Evolutionary conservation across 2,329 filamentous ascomycete genomes (phyloP).

Genomic region (Pestalotiopsis sp.): DNA sequence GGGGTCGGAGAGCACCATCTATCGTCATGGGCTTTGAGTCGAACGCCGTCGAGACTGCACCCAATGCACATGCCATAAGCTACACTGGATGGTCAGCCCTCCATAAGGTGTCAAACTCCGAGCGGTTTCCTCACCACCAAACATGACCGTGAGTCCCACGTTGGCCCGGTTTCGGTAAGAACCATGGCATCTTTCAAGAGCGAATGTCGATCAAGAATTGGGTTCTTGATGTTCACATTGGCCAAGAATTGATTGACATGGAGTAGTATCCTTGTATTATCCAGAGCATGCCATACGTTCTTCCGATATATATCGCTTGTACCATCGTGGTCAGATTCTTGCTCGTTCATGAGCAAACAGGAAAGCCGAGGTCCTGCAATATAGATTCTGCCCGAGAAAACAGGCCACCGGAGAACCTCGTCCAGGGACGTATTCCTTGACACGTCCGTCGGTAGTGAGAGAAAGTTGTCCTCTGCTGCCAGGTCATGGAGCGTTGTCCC

Average conservation of each 20-base stretch:
- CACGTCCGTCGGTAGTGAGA: not conserved
- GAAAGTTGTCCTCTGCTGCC: not conserved
- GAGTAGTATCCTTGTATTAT: not conserved
- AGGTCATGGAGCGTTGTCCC: not conserved
- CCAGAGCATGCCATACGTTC: not conserved
- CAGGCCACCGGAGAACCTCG: not conserved
- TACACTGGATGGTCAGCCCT: not conserved
- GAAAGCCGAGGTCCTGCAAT: not conserved
- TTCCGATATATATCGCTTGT: not conserved
- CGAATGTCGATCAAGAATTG: not conserved
- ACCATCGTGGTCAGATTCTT: not conserved
- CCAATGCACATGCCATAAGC: not conserved
- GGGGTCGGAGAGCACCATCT: not conserved
- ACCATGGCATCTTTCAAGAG: not conserved
- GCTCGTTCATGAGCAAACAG: not conserved
- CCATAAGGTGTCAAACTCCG: too few species aligned
- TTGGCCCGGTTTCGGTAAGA: not conserved
- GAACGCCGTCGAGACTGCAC: not conserved
- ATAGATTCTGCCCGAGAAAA: not conserved
- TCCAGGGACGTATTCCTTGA: not conserved
- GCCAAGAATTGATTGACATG: not conserved
- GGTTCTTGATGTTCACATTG: not conserved
- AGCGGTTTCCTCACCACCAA: not conserved
- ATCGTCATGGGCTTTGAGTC: not conserved
- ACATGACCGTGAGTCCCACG: not conserved